Evolutionary conservation across 2,329 filamentous ascomycete genomes (phyloP).

Genomic region (Cercospora sojina): DNA sequence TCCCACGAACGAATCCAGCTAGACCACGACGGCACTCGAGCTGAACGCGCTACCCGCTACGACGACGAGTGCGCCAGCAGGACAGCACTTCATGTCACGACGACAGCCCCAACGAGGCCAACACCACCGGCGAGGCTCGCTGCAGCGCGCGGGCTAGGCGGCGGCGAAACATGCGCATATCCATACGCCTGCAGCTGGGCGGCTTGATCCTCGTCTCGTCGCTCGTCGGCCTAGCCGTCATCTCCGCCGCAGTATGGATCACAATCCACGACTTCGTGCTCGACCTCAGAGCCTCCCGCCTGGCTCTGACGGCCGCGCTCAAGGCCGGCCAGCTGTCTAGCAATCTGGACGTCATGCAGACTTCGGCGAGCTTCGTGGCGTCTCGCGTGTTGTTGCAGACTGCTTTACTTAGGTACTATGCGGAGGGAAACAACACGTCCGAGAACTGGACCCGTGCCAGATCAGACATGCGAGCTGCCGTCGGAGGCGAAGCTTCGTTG

Average conservation of each 20-base stretch:
- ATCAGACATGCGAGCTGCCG: constrained; percentile 68
- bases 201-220: constrained; percentile 74
- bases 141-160: not conserved
- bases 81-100: constrained; percentile 12
- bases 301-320: constrained; percentile 77
- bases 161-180: constrained; percentile 67
- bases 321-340: constrained; percentile 80
- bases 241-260: constrained; percentile 71
- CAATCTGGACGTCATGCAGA: constrained; percentile 75
- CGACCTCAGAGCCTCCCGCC: constrained; percentile 54
- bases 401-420: constrained; percentile 52
- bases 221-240: constrained; percentile 70
- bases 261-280: constrained; percentile 64
- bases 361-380: constrained; percentile 68
- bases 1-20: not conserved
- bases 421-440: constrained; percentile 54
- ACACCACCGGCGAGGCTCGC: constrained; percentile 5
- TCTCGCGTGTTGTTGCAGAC: constrained; percentile 59
- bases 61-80: not conserved
- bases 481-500: constrained; percentile 52
- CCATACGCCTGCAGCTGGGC: constrained; percentile 83
- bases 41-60: not conserved
- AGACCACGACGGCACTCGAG: not conserved
- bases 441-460: constrained; percentile 61
- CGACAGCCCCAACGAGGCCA: not conserved